Evolutionary conservation across 2,329 filamentous ascomycete species (phyloP).

Genomic region (Gliomastix tumulicola): DNA sequence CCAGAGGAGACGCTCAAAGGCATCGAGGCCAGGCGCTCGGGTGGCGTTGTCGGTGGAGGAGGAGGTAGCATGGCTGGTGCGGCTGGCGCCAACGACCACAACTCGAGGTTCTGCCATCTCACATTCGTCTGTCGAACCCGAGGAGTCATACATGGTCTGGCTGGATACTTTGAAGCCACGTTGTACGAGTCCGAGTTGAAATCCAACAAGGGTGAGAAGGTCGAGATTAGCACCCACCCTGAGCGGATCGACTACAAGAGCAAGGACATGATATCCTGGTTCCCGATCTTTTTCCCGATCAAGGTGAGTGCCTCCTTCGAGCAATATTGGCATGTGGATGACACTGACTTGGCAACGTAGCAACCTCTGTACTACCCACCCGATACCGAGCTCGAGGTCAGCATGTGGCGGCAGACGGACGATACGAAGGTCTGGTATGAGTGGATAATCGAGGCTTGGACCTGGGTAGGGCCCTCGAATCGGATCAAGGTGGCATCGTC

Average conservation of each 20-base stretch:
- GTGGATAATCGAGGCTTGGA: slow-evolving; percentile 87
- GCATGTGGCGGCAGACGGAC: slow-evolving; percentile 94
- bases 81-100: slow-evolving; percentile 85
- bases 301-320: slow-evolving; percentile 56
- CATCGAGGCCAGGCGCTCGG: slow-evolving; percentile 49
- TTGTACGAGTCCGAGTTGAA: slow-evolving; percentile 58
- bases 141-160: slow-evolving; percentile 84
- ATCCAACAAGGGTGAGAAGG: slow-evolving; percentile 35
- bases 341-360: slow-evolving; percentile 40
- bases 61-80: slow-evolving; percentile 68
- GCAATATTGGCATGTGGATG: too few relatives aligned
- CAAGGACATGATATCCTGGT: slow-evolving; percentile 98
- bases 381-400: slow-evolving; percentile 77
- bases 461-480: slow-evolving; percentile 50
- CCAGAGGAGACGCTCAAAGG: slow-evolving; percentile 48
- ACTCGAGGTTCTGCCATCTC: slow-evolving; percentile 70
- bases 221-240: slow-evolving; percentile 89
- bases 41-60: slow-evolving; percentile 59
- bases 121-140: slow-evolving; percentile 72
- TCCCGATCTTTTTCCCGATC: slow-evolving; percentile 94
- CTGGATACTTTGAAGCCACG: slow-evolving; percentile 95
- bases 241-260: slow-evolving; percentile 89
- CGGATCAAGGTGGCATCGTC: slow-evolving; percentile 60
- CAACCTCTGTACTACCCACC: slow-evolving; percentile 80
- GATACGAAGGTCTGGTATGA: slow-evolving; percentile 98